phyloP scores from a whole-genome alignment of 495 filamentous ascomycete genomes.

The Beverwykella pulmonaria region DNA sequence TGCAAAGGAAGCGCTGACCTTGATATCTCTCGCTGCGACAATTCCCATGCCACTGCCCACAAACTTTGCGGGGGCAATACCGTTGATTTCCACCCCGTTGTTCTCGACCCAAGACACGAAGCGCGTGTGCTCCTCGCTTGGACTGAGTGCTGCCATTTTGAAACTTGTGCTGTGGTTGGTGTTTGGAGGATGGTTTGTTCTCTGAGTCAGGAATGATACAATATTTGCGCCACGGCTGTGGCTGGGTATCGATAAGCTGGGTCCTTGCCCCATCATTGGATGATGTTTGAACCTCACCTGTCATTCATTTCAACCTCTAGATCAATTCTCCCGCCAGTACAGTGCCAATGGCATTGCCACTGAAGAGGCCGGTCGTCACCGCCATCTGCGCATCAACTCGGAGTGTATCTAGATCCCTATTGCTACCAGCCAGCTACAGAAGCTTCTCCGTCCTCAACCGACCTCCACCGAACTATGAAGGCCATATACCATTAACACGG shows the following conservation, averaged over 20 bases:
- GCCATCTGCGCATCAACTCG: not conserved
- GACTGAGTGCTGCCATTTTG: slow-evolving; percentile 26
- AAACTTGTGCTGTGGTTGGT: not conserved
- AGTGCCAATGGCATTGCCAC: slow-evolving; percentile 22
- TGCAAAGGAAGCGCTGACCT: slow-evolving; percentile 27
- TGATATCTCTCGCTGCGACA: slow-evolving; percentile 30
- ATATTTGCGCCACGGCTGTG: not conserved
- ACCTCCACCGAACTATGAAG: slow-evolving; percentile 80
- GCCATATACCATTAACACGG: slow-evolving; percentile 84
- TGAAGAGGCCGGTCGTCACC: slow-evolving; percentile 6
- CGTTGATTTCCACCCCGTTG: slow-evolving; percentile 31
- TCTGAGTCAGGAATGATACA: slow-evolving; percentile 7
- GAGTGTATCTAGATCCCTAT: slow-evolving; percentile 1
- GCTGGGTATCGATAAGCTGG: slow-evolving; percentile 25
- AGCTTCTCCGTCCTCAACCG: slow-evolving; percentile 78
- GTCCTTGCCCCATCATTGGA: slow-evolving; percentile 1
- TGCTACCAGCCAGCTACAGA: slow-evolving; percentile 33
- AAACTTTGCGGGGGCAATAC: slow-evolving; percentile 34
- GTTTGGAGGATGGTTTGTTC: not conserved
- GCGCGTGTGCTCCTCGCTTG: slow-evolving; percentile 28
- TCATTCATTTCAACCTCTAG: not conserved
- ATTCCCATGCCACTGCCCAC: slow-evolving; percentile 35
- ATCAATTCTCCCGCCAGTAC: not conserved
- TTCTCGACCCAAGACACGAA: slow-evolving; percentile 33
- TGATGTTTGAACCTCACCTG: not conserved